phyloP scores from a whole-genome alignment of 1,284 basidiomycete species.

The Ganoderma meredithae region DNA sequence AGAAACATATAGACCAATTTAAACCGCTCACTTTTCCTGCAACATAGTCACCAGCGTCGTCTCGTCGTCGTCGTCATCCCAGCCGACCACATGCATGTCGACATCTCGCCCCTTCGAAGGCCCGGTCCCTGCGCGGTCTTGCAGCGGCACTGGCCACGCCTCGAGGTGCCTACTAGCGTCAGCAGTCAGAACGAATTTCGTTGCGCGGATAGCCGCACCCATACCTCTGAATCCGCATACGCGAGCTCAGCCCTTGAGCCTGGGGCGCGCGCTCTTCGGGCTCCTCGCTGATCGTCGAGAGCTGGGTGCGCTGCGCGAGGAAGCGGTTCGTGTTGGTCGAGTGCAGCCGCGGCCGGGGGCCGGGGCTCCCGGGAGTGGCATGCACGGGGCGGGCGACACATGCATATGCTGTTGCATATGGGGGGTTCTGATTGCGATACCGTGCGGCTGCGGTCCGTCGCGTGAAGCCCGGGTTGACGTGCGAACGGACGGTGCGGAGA shows the following conservation, averaged over 20 bases:
- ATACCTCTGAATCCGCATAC: not conserved
- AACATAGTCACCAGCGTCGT: conserved; percentile 60
- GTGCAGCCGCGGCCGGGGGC: conserved; percentile 28
- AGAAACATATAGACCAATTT: not conserved
- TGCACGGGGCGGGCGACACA: conserved; percentile 19
- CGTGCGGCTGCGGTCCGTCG: conserved; percentile 26
- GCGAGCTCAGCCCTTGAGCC: not conserved
- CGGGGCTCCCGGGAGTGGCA: conserved; percentile 25
- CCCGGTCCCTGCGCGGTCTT: conserved; percentile 25
- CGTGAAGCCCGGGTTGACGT: conserved; percentile 17
- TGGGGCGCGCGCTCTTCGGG: conserved; percentile 29
- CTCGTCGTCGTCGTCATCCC: conserved; percentile 69
- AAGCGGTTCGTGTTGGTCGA: conserved; percentile 35
- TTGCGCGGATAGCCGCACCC: conserved; percentile 22
- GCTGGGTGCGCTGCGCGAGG: conserved; percentile 28
- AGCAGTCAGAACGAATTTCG: too few species aligned
- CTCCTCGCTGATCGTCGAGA: conserved; percentile 34
- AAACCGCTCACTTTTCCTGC: conserved; percentile 49
- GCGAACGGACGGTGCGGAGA: conserved; percentile 11
- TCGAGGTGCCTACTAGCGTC: conserved; percentile 26
- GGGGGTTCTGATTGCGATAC: conserved; percentile 30
- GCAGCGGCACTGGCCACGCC: conserved; percentile 17
- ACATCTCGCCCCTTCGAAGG: conserved; percentile 35
- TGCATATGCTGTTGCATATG: not conserved
- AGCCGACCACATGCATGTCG: conserved; percentile 46